Evolutionary conservation across 768 basidiomycete genomes (phyloP).

Genomic region (Sarcodon sp.): DNA sequence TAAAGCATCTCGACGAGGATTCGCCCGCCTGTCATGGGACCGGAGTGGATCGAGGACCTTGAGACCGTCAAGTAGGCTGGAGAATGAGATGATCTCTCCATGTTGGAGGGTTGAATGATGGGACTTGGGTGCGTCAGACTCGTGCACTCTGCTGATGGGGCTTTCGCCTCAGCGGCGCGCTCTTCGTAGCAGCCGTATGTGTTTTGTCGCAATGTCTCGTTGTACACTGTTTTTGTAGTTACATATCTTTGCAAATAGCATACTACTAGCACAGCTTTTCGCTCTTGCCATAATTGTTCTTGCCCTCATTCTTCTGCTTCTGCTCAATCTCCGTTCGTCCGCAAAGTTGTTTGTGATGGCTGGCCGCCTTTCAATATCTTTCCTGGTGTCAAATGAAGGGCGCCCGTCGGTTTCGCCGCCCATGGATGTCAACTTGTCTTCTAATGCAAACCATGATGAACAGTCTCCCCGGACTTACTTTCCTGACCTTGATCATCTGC

Average conservation of each 20-base stretch:
- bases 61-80: slow-evolving; percentile 82
- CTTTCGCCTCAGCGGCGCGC: slow-evolving; percentile 29
- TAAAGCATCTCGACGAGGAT: slow-evolving; percentile 88
- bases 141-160: slow-evolving; percentile 20
- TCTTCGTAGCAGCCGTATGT: slow-evolving; percentile 62
- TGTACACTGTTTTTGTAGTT: slow-evolving; percentile 38
- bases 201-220: slow-evolving; percentile 82
- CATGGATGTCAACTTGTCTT: neutral
- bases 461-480: neutral
- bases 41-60: slow-evolving; percentile 71
- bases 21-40: slow-evolving; percentile 54
- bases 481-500: neutral
- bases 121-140: slow-evolving; percentile 81
- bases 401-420: slow-evolving; percentile 4
- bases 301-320: neutral
- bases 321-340: slow-evolving; percentile 2
- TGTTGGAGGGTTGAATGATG: slow-evolving; percentile 31
- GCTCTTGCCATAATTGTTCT: slow-evolving; percentile 1
- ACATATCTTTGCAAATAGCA: slow-evolving; percentile 1
- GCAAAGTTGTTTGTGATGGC: slow-evolving; percentile 33
- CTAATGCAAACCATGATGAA: slow-evolving; percentile 1
- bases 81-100: slow-evolving; percentile 31
- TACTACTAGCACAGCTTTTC: neutral
- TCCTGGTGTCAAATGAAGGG: slow-evolving; percentile 51
- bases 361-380: slow-evolving; percentile 64